These are phyloP conservation scores for Rhodamnia argentea DNA, from an alignment of 345 rosid species.

Conservation along the genomic window DNA sequence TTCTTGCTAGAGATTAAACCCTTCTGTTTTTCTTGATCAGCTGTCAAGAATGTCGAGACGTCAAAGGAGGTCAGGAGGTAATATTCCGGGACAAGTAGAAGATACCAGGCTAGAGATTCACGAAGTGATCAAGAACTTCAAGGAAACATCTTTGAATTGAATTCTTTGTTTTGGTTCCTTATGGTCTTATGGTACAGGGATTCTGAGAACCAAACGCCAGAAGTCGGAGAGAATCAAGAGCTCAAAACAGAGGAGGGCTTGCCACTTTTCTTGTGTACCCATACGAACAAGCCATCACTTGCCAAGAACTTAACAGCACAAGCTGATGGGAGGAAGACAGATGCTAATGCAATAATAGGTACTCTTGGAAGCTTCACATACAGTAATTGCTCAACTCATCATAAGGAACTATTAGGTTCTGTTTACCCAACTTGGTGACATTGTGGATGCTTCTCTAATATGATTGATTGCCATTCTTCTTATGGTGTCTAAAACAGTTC, in stretches of 20 bases:
- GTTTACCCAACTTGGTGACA: not conserved
- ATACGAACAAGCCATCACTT: constrained; percentile 5
- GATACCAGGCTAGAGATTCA: not conserved
- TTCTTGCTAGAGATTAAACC: not conserved
- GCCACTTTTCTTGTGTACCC: constrained; percentile 29
- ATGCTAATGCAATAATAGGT: constrained; percentile 8
- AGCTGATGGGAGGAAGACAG: not conserved
- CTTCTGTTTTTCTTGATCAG: not conserved
- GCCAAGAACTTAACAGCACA: not conserved
- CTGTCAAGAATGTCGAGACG: not conserved
- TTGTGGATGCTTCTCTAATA: not conserved
- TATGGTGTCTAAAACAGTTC: not conserved
- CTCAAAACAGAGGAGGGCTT: constrained; percentile 4
- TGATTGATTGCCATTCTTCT: not conserved
- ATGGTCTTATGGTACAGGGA: constrained; percentile 11
- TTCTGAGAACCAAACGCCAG: not conserved
- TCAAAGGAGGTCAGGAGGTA: constrained; percentile 18
- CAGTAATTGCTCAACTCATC: not conserved
- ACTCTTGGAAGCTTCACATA: not conserved
- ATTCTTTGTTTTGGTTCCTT: not conserved
- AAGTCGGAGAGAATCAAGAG: constrained; percentile 1
- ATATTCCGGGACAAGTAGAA: not conserved
- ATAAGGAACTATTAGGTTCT: not conserved
- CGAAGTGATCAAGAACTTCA: not conserved
- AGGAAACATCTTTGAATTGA: not conserved